These are phyloP conservation scores for Pezicula carpinea DNA, from an alignment of 2,329 filamentous ascomycete species.

Conservation along the genomic window DNA sequence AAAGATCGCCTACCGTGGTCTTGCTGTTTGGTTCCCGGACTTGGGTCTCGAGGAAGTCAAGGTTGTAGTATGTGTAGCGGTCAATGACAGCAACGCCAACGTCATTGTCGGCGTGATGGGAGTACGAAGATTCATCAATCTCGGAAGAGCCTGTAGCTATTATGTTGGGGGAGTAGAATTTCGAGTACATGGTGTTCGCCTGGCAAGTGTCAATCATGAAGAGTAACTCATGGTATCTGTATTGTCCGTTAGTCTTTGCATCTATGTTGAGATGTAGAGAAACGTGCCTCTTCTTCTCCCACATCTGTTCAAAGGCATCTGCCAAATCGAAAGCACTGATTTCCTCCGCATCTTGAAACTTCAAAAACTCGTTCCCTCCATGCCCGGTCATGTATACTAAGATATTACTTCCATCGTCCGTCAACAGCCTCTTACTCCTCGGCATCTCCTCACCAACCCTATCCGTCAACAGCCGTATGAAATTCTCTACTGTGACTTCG, in stretches of 20 bases:
- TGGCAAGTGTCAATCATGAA: conserved; percentile 99
- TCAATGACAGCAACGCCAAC: conserved; percentile 98
- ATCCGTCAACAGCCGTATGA: conserved; percentile 91
- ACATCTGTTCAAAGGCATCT: conserved; percentile 98
- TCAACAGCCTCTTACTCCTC: conserved; percentile 86
- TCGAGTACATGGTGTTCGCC: conserved; percentile 98
- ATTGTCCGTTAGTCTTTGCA: conserved; percentile 4
- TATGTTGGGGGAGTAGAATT: conserved; percentile 97
- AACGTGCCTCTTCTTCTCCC: conserved; percentile 93
- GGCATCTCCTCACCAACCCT: conserved; percentile 93
- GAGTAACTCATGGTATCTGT: conserved; percentile 87
- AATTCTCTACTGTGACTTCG: conserved; percentile 98
- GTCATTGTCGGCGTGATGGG: conserved; percentile 96
- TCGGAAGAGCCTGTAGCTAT: conserved; percentile 96
- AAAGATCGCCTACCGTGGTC: conserved; percentile 86
- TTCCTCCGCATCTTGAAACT: conserved; percentile 97
- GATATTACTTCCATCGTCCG: conserved; percentile 94
- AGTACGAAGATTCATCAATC: conserved; percentile 94
- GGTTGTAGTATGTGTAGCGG: conserved; percentile 96
- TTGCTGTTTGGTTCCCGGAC: conserved; percentile 83
- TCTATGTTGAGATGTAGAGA: neutral
- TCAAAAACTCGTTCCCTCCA: conserved; percentile 94
- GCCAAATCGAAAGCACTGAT: conserved; percentile 95
- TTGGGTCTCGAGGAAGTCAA: conserved; percentile 91
- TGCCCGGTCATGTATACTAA: conserved; percentile 99